Base-by-base conservation (phyloP, 371 early-diverging fungal species). In the Paramicrosporidium saccamoebae region DNA sequence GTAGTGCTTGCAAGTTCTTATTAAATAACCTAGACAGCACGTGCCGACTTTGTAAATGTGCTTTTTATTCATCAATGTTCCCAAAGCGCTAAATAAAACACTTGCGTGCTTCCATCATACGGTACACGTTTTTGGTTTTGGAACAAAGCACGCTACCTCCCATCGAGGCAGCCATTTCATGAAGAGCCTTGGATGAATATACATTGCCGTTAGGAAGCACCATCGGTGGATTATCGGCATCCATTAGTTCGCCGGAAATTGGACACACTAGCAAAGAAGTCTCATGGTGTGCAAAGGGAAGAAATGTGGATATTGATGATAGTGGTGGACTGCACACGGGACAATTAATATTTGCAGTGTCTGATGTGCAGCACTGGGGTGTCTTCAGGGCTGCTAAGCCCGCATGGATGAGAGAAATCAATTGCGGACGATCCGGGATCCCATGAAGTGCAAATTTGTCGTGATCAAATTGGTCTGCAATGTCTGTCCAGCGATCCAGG, bases 191-290 rank as follows among this genome's bases (percentile, higher is more conserved):
- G 8, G 35, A 43, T 10, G 79, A 79, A 36, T 86, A 92, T 2
- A 82, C 88, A 21, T 65, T 55, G 18, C 90, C 88, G 39, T 88
- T 86, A 7, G 84, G 88, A 29, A 88, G 44, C 3, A 68, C 59
- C 72, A 92, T 61, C 0, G 86, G 86, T 20, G 69, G 62, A 31
- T 92, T 92, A 39, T 78, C 59, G 34, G 74, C 88, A 33, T 84
- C 63, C 74, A 86, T 82, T 12, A 66, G 62, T 19, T 49, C 39
- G 10, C 81, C 81, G 13, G 66, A 61, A 12, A 82, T 57, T 8
- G 74, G 55, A 42, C 90, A 88, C 7, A 86, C 84, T 13, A 84
- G 43, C 5, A 65, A 69, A 1, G 78, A 75, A 42, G 79, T 82
- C 23, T 66, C 64, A 34, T 82, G 86, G 37, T 88, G 86, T 21